These are phyloP conservation scores for Aureoboletus auriporus DNA, from an alignment of 768 basidiomycete genomes.

Conservation along the genomic window DNA sequence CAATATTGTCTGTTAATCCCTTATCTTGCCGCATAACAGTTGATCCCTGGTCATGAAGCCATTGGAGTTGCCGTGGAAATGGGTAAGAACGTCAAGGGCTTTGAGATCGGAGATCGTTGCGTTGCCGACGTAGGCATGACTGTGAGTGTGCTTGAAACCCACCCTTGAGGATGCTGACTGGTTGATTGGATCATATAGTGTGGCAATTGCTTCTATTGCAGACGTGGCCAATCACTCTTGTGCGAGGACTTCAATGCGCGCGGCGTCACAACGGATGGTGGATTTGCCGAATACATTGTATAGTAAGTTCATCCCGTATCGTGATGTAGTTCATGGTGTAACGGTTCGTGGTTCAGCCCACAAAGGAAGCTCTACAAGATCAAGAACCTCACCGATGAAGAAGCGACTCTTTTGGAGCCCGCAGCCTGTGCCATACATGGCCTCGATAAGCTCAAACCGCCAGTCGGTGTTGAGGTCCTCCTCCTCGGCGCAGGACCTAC, in stretches of 20 bases:
- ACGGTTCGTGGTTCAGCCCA: slow-evolving; percentile 34
- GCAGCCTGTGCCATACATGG: slow-evolving; percentile 91
- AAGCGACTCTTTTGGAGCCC: slow-evolving; percentile 85
- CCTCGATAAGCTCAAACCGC: slow-evolving; percentile 79
- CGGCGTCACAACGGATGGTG: slow-evolving; percentile 79
- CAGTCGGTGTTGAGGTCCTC: slow-evolving; percentile 81
- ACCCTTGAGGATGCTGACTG: neutral
- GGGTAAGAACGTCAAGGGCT: slow-evolving; percentile 78
- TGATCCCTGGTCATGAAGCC: slow-evolving; percentile 73
- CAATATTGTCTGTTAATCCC: slow-evolving; percentile 17
- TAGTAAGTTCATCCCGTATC: slow-evolving; percentile 48
- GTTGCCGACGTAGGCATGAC: slow-evolving; percentile 78
- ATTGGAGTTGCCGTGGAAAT: slow-evolving; percentile 71
- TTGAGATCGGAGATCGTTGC: slow-evolving; percentile 74
- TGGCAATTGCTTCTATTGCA: slow-evolving; percentile 83
- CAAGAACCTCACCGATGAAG: slow-evolving; percentile 81
- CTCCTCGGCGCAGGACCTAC: slow-evolving; percentile 90
- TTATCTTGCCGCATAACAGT: slow-evolving; percentile 30
- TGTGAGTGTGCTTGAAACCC: slow-evolving; percentile 36
- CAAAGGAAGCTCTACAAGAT: slow-evolving; percentile 84
- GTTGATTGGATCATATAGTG: slow-evolving; percentile 44
- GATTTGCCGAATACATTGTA: slow-evolving; percentile 85
- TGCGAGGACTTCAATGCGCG: slow-evolving; percentile 83
- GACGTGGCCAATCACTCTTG: slow-evolving; percentile 73
- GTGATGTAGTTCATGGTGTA: neutral